Conservation (phyloP, 352 stramenopile genomes). For the Phytophthora idaei region DNA sequence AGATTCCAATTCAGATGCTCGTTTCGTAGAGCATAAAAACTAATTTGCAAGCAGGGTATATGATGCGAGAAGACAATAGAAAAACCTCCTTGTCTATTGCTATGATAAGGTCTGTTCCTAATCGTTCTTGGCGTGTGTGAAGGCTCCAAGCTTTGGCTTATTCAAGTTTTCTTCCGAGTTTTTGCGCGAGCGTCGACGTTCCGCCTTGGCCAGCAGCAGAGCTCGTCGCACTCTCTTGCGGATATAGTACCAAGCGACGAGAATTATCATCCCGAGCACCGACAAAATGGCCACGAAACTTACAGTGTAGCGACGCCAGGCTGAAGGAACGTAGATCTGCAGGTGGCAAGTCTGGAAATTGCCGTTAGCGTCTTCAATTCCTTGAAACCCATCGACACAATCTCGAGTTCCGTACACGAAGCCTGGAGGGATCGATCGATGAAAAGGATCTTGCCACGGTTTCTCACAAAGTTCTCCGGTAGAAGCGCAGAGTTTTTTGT, state of each 20-base stretch:
- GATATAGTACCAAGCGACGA: slow-evolving; percentile 89
- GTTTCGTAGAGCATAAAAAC: slow-evolving; percentile 53
- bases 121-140: slow-evolving; percentile 64
- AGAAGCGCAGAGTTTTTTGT: slow-evolving; percentile 61
- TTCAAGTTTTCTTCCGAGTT: slow-evolving; percentile 61
- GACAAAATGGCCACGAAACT: slow-evolving; percentile 78
- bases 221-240: slow-evolving; percentile 78
- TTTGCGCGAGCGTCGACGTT: slow-evolving; percentile 84
- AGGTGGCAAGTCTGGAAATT: slow-evolving; percentile 95
- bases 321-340: slow-evolving; percentile 93
- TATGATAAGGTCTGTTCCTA: slow-evolving; percentile 20
- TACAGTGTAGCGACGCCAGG: slow-evolving; percentile 83
- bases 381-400: slow-evolving; percentile 95
- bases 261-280: slow-evolving; percentile 63
- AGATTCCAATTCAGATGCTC: slow-evolving; percentile 74
- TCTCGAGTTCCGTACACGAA: slow-evolving; percentile 92
- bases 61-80: slow-evolving; percentile 26
- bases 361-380: slow-evolving; percentile 88
- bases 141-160: slow-evolving; percentile 59
- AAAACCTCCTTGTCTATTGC: slow-evolving; percentile 27
- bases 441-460: slow-evolving; percentile 82
- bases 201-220: slow-evolving; percentile 91
- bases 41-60: slow-evolving; percentile 15
- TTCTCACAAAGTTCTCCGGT: slow-evolving; percentile 85
- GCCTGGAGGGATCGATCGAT: slow-evolving; percentile 71